Evolutionary conservation across 2,329 filamentous ascomycete genomes (phyloP).

Genomic region (Colletotrichum aenigma): DNA sequence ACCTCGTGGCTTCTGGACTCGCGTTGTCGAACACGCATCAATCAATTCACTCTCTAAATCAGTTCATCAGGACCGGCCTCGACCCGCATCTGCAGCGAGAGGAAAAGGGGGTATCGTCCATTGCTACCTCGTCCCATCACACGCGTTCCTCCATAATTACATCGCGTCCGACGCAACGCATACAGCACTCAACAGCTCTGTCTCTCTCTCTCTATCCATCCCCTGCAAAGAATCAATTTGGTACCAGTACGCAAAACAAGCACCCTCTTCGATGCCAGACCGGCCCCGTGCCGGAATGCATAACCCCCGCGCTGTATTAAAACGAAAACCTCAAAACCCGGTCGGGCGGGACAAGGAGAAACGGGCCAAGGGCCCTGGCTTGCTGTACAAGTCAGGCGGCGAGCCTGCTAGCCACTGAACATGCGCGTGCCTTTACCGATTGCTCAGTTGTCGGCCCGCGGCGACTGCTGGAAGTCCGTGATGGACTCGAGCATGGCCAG

Average conservation of each 20-base stretch:
- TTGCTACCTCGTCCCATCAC: slow-evolving; percentile 19
- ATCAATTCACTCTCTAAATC: neutral
- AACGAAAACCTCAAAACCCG: slow-evolving; percentile 9
- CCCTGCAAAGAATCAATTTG: slow-evolving; percentile 1
- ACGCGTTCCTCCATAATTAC: slow-evolving; percentile 17
- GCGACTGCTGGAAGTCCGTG: slow-evolving; percentile 22
- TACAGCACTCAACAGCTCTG: neutral
- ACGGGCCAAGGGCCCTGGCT: neutral
- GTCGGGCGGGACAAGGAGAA: slow-evolving; percentile 15
- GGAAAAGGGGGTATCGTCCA: slow-evolving; percentile 24
- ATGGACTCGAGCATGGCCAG: slow-evolving; percentile 34
- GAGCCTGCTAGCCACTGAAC: slow-evolving; percentile 9
- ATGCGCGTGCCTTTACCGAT: neutral
- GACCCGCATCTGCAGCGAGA: neutral
- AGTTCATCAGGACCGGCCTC: neutral
- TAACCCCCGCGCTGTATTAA: slow-evolving; percentile 12
- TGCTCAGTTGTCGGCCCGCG: slow-evolving; percentile 3
- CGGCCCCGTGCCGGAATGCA: neutral
- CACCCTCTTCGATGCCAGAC: neutral
- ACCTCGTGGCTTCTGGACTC: neutral
- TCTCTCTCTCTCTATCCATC: neutral
- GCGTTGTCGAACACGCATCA: neutral
- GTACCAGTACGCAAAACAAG: slow-evolving; percentile 15
- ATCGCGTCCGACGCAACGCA: neutral
- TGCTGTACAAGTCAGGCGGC: neutral